Conservation (phyloP, 2,329 filamentous ascomycete species). For the Aspergillus ochraceus region DNA sequence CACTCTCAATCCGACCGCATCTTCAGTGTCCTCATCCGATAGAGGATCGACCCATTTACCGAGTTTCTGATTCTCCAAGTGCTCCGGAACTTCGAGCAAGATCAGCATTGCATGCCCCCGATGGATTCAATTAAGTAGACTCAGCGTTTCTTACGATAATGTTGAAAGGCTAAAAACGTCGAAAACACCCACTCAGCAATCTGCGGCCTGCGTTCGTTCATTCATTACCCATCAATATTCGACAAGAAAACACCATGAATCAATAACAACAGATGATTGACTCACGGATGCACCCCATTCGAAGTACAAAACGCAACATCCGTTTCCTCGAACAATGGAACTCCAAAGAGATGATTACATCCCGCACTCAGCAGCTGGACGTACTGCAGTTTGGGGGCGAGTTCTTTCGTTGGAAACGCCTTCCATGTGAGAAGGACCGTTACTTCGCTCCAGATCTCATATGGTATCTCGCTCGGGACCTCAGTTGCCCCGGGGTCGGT, state of each 20-base stretch:
- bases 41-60: neutral
- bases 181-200: slow-evolving; percentile 4
- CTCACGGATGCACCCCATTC: slow-evolving; percentile 4
- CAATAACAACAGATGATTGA: neutral
- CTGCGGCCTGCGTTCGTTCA: neutral
- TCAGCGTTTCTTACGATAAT: neutral
- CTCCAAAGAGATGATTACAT: neutral
- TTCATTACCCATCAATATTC: neutral
- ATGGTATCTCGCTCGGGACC: neutral
- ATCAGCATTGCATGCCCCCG: neutral
- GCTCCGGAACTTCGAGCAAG: neutral
- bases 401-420: neutral
- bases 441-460: neutral
- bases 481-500: neutral
- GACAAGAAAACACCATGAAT: neutral
- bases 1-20: slow-evolving; percentile 3
- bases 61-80: neutral
- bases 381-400: neutral
- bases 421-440: slow-evolving; percentile 4
- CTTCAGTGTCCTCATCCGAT: slow-evolving; percentile 2
- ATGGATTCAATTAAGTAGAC: neutral
- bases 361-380: slow-evolving; percentile 3
- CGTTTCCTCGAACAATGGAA: neutral
- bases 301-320: slow-evolving; percentile 2
- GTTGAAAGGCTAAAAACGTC: slow-evolving; percentile 4